Base-by-base conservation (phyloP, 306 rosid species). In the Prunus salicina region DNA sequence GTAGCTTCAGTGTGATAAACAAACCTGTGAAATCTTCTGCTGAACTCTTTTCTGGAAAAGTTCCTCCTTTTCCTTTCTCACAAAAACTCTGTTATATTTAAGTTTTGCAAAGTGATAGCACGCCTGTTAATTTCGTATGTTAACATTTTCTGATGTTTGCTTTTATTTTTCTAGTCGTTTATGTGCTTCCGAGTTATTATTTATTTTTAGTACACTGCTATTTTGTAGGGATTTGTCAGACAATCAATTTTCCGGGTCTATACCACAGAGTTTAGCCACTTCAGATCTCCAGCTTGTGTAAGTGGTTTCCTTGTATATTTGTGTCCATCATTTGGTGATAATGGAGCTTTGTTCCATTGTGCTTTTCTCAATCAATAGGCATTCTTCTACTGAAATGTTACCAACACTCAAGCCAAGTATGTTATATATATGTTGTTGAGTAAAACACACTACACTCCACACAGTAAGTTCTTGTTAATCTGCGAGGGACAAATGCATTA, bases 241-340 rank as follows among this genome's bases (percentile, higher is more conserved):
- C 78, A 95, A 95, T 86, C 93, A 84, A 75, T 82, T 92, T 63
- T 78, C 90, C 9, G 99, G 97, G 57, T 69, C 97, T 63, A 95
- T 91, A 76, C 96, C 97, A 20, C 92, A 88, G 69, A 87, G 92
- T 81, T 75, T 95, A 79, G 75, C 87, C 25, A 84, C 92, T 83
- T 88, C 92, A 78, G 84, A 86, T 77, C 84, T 94, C 82, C 95
- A 85, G 74, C 98, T 94, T 57, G 89, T 89, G 98, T 94, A 86
- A 90, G 98, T 89, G 77, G n/a, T 27, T 20, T 80, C 75, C 73
- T 51, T 53, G 43, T 8, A 19, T 53, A 41, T 66, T 58, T 78
- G 22, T 30, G 45, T 3, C 6, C 14, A 15, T 46, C n/a, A 10
- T 60, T 16, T 60, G 58, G 52, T 6, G 24, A 46, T 18, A 69